Conservation (phyloP, 176 grass and related monocot genomes). For the Urochloa ruziziensis region DNA sequence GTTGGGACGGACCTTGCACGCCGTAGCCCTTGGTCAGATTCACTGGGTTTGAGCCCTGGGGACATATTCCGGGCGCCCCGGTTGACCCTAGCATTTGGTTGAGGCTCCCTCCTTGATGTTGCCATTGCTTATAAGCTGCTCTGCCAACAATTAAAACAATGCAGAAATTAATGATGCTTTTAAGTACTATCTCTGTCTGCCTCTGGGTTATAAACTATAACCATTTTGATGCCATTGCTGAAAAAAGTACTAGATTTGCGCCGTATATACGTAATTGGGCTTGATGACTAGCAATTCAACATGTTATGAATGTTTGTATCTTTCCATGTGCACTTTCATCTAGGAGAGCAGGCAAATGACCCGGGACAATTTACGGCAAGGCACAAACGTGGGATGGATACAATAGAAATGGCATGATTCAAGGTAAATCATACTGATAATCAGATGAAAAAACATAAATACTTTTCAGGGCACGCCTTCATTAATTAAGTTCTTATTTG, state of each 20-base stretch:
- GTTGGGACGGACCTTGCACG: slow-evolving; percentile 37
- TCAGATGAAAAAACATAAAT: not conserved
- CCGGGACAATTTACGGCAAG: not conserved
- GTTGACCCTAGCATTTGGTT: not conserved
- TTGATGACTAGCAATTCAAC: not conserved
- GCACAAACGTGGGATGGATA: not conserved
- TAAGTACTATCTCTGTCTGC: not conserved
- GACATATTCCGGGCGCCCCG: not conserved
- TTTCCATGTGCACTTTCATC: not conserved
- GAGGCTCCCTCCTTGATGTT: slow-evolving; percentile 36
- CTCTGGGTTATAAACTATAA: not conserved
- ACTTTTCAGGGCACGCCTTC: not conserved
- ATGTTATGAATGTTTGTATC: not conserved
- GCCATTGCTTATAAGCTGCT: slow-evolving; percentile 14
- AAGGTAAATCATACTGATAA: not conserved
- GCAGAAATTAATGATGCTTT: not conserved
- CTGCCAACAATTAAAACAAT: not conserved
- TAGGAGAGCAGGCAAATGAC: not conserved
- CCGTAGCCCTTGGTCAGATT: slow-evolving; percentile 5
- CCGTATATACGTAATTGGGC: not conserved
- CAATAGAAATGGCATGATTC: not conserved
- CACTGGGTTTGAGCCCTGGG: not conserved
- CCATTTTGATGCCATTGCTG: not conserved
- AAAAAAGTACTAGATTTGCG: not conserved
- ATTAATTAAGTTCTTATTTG: not conserved